Percentiles rank a stretch among this genome's conserved stretches.
Conservation (phyloP, 2,329 filamentous ascomycete genomes). For the Erysiphe pulchra region DNA sequence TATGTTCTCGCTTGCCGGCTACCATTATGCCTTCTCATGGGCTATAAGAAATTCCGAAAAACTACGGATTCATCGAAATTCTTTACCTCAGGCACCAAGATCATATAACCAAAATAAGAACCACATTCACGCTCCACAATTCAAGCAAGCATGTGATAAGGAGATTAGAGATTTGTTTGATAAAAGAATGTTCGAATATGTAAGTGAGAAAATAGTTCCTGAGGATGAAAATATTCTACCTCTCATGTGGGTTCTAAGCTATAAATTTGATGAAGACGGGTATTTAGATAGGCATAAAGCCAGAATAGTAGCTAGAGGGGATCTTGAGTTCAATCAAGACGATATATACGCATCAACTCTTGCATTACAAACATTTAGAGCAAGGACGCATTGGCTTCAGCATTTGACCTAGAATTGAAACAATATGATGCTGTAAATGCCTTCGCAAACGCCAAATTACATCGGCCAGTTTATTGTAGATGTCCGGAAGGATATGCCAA, state of each 20-base stretch:
- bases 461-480: background rate
- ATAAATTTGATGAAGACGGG: slow-evolving; percentile 10
- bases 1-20: background rate
- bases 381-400: background rate
- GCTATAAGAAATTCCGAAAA: background rate
- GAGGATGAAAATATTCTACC: background rate
- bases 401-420: slow-evolving; percentile 1
- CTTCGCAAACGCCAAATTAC: background rate
- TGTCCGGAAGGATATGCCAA: background rate
- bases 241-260: slow-evolving; percentile 8
- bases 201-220: background rate
- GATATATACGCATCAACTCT: slow-evolving; percentile 1
- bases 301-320: slow-evolving; percentile 7
- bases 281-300: slow-evolving; percentile 7
- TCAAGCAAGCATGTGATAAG: background rate
- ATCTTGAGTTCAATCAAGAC: slow-evolving; percentile 4
- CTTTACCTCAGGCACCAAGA: background rate
- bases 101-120: background rate
- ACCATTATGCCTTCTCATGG: background rate
- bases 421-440: slow-evolving; percentile 1
- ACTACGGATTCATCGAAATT: background rate
- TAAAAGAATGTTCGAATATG: background rate
- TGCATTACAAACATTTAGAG: background rate
- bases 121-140: background rate
- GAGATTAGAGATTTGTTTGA: background rate